Evolutionary conservation across 225 moss, liverwort and hornwort genomes (phyloP), one percentile per base, ranked within the genome.

Genomic region (Climacium dendroides): DNA sequence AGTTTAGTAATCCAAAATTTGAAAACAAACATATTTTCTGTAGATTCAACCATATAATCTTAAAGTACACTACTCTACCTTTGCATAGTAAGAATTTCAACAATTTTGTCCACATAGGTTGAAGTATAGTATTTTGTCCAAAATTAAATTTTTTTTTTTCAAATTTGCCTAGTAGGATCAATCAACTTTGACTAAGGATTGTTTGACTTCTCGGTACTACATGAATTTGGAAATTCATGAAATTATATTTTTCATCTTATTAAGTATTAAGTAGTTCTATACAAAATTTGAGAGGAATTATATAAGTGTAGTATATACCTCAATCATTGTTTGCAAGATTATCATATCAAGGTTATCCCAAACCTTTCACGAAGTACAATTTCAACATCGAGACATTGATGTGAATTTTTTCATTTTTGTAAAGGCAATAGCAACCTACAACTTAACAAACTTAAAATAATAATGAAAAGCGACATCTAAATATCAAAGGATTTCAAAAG

Each of bases 321-420:
- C n/a, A n/a, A n/a, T 50, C 3, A 1, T 20, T 50, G 50, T 74
- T 50, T 34, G 8, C 13, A 20, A 32, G 1, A 34, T 50, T 74
- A 6, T 20, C 19, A 13, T 34, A 2, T 74, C 1, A 45, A 72
- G 1, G 19, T 19, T 48, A 19, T 11, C 1, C 19, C 0, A 30
- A 32, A 7, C 19, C 19, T 48, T 47, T 45, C 0, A 0, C 0
- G 3, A 7, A 11, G 2, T 1, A 30, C 4, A 74, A 7, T 7
- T 50, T 19, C 7, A 45, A 45, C 45, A 73, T 73, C 4, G 0
- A 11, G 0, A 48, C 11, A 30, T 30, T 32, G 5, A 32, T 32
- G 7, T 32, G 5, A 19, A 13, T 2, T 32, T 32, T 48, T 13
- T 19, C 4, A 19, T 11, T 7, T 48, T 12, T 30, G 1, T 2